phyloP scores from a whole-genome alignment of 2,329 filamentous ascomycete genomes.

The Xylariomycetidae sp. region DNA sequence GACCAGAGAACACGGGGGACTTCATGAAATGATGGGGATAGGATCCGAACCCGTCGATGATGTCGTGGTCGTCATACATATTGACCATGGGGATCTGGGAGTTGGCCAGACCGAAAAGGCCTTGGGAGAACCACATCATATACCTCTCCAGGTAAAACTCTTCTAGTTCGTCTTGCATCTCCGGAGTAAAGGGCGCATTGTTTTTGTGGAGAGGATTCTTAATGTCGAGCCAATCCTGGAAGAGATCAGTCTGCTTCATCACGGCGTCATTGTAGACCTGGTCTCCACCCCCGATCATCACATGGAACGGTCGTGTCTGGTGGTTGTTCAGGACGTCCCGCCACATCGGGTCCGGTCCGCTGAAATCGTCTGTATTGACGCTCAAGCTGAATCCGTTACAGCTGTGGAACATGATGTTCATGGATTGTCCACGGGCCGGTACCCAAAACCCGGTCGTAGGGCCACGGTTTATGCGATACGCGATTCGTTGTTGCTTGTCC shows the following conservation, averaged over 20 bases:
- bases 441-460: constrained; percentile 93
- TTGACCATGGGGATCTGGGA: constrained; percentile 98
- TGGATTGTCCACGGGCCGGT: constrained; percentile 73
- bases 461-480: constrained; percentile 91
- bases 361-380: constrained; percentile 74
- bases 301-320: constrained; percentile 88
- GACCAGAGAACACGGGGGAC: constrained; percentile 80
- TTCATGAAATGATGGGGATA: constrained; percentile 91
- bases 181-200: constrained; percentile 67
- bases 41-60: constrained; percentile 87
- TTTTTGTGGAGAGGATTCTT: constrained; percentile 79
- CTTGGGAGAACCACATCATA: constrained; percentile 92
- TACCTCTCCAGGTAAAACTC: constrained; percentile 85
- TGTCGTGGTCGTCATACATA: constrained; percentile 93
- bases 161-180: constrained; percentile 87
- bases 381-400: constrained; percentile 91
- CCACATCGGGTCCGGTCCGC: constrained; percentile 94
- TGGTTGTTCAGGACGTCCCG: constrained; percentile 91
- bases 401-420: constrained; percentile 99
- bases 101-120: constrained; percentile 86
- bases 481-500: constrained; percentile 74
- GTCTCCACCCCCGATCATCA: constrained; percentile 96
- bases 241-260: constrained; percentile 68
- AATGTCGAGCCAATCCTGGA: constrained; percentile 79
- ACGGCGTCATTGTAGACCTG: constrained; percentile 94